Base-by-base conservation (phyloP, 352 stramenopile species). In the Hyaloperonospora arabidopsidis region DNA sequence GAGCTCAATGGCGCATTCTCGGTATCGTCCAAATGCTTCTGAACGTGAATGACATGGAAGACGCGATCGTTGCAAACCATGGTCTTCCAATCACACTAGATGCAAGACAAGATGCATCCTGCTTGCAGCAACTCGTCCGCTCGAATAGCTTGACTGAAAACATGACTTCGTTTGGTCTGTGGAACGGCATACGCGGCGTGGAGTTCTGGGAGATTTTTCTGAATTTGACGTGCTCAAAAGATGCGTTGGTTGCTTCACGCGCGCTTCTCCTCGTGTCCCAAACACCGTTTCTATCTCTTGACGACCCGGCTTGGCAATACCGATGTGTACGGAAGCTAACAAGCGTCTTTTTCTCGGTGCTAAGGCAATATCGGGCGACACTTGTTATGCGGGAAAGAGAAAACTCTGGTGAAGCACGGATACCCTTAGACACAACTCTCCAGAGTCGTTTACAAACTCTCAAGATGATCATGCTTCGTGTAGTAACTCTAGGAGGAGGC, bases 241-340 rank as follows among this genome's bases (percentile, higher is more conserved):
- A 86, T 38, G 21, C 48, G 4, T 39, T 66, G 8, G 73, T 84
- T 0, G 60, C 72, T n/a, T 61, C 67, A 14, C 58, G 58, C 15
- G 78, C 79, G 7, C 69, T 93, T 2, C 56, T 70, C 8, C 56
- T 93, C 0, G 40, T 88, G 43, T 61, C 57, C 2, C 65, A 67
- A 21, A 81, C 68, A 6, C 75, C 80, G 5, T 89, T 90, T 49
- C 54, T 70, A 38, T 78, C 74, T 28, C 64, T 93, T 0, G 80
- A 93, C 52, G 71, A 91, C 49, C 78, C 83, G 0, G 40, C 61
- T 10, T 89, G 83, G 77, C 83, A 91, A 43, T 89, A 87, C 47
- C 75, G 70, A 8, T 89, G 76, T 38, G 34, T 91, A 15, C 68
- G 69, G 18, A 87, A 88, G 35, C 56, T 89, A 15, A 70, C 63